Evolutionary conservation across 495 filamentous ascomycete species (phyloP).

Genomic region (Parathielavia appendiculata): DNA sequence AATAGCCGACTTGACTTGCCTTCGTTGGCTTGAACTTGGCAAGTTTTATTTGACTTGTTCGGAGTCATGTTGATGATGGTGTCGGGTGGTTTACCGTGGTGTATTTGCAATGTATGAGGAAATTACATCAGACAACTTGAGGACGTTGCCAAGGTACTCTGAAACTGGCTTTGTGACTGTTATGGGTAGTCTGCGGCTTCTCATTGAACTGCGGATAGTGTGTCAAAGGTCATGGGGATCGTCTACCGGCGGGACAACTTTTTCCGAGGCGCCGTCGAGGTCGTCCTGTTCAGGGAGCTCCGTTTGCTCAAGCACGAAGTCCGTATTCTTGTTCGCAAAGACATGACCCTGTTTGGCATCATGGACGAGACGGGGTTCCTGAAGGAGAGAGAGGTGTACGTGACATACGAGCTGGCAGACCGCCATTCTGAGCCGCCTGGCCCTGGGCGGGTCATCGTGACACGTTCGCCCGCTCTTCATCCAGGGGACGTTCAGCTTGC

Average conservation of each 20-base stretch:
- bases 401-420: slow-evolving; percentile 40
- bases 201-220: no score
- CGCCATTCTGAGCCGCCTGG: slow-evolving; percentile 24
- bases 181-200: no score
- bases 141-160: no score
- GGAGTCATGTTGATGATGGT: no score
- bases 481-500: slow-evolving; percentile 73
- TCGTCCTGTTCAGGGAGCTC: slow-evolving; percentile 58
- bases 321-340: slow-evolving; percentile 63
- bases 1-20: no score
- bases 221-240: slow-evolving; percentile 49
- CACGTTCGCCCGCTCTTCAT: slow-evolving; percentile 69
- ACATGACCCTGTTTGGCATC: slow-evolving; percentile 67
- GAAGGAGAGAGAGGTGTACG: slow-evolving; percentile 61
- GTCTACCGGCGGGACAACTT: slow-evolving; percentile 62
- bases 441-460: slow-evolving; percentile 46
- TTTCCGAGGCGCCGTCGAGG: slow-evolving; percentile 58
- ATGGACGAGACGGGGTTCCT: slow-evolving; percentile 76
- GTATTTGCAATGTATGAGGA: no score
- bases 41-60: no score
- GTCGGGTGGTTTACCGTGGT: no score
- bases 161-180: no score
- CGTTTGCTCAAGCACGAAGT: slow-evolving; percentile 70
- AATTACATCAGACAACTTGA: no score
- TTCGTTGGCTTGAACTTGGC: no score